A percentile compares a stretch with the other conserved stretches of the same genome.
phyloP scores from a whole-genome alignment of 345 rosid genomes.

The Linum tenue region DNA sequence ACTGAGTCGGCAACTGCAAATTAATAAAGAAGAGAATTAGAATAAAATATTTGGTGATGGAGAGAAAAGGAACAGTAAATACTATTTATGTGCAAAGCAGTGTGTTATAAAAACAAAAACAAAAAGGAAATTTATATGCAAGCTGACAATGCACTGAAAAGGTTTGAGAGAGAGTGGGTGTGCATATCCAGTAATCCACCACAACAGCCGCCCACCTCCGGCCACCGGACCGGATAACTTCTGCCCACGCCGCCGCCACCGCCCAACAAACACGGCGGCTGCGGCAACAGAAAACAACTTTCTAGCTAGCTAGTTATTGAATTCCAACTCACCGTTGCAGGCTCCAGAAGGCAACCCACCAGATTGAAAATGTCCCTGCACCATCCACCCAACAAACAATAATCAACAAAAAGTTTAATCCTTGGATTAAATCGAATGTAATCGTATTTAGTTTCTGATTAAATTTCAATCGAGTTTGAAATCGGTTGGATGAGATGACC shows the following conservation, averaged over 20 bases:
- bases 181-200: neutral
- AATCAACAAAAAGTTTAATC: too few species aligned
- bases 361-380: slow-evolving; percentile 88
- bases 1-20: slow-evolving; percentile 90
- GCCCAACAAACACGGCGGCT: too few species aligned
- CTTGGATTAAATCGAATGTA: too few species aligned
- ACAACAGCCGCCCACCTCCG: neutral
- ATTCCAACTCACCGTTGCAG: slow-evolving; percentile 71
- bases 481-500: slow-evolving; percentile 6
- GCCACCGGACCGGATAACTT: too few species aligned
- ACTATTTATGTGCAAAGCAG: too few species aligned
- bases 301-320: neutral
- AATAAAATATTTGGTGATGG: neutral
- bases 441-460: too few species aligned
- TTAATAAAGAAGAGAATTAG: neutral
- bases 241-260: too few species aligned
- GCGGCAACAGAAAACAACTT: too few species aligned
- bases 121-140: too few species aligned
- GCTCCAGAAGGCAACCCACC: slow-evolving; percentile 84
- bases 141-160: neutral
- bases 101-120: too few species aligned
- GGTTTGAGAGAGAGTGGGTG: neutral
- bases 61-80: too few species aligned
- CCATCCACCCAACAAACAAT: neutral
- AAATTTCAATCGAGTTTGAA: too few species aligned